phyloP scores from a whole-genome alignment of 1,284 basidiomycete genomes.

The Irpex sp. region DNA sequence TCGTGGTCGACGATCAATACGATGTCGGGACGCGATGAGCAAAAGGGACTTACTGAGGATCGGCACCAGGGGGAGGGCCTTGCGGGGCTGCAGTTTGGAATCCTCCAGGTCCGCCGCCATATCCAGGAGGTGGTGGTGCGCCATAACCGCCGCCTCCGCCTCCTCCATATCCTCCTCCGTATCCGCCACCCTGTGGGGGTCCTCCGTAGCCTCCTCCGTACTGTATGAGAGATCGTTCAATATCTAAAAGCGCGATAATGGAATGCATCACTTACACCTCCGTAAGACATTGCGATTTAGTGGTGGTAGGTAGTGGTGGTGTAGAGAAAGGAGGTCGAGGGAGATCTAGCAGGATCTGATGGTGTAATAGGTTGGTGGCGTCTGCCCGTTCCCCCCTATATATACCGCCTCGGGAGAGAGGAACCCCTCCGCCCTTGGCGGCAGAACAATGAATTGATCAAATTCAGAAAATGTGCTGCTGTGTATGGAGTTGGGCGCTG shows the following conservation, averaged over 20 bases:
- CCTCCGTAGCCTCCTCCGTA: constrained; percentile 15
- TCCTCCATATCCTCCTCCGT: constrained; percentile 17
- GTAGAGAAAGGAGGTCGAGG: neutral
- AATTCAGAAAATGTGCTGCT: neutral
- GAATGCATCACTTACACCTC: constrained; percentile 2
- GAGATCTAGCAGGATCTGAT: neutral
- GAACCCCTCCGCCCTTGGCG: neutral
- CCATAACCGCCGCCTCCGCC: constrained; percentile 21
- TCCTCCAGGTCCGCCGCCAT: constrained; percentile 33
- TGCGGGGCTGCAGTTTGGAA: constrained; percentile 35
- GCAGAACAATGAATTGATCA: neutral
- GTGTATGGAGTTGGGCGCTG: neutral
- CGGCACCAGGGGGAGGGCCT: constrained; percentile 58
- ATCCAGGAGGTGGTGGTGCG: constrained; percentile 18
- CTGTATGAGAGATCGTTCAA: neutral
- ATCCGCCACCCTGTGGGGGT: constrained; percentile 20
- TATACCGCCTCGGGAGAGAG: neutral
- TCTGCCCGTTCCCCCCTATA: neutral
- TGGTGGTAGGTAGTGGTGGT: neutral
- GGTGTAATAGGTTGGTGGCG: neutral
- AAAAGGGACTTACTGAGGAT: constrained; percentile 53
- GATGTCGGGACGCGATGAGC: too few relatives aligned
- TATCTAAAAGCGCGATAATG: neutral
- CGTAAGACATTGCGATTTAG: constrained; percentile 7
- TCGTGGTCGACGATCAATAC: neutral